A percentile compares a stretch with the other conserved stretches of the same genome.
Conservation (phyloP, 257 asterid genomes). For the Solanum arcanum region DNA sequence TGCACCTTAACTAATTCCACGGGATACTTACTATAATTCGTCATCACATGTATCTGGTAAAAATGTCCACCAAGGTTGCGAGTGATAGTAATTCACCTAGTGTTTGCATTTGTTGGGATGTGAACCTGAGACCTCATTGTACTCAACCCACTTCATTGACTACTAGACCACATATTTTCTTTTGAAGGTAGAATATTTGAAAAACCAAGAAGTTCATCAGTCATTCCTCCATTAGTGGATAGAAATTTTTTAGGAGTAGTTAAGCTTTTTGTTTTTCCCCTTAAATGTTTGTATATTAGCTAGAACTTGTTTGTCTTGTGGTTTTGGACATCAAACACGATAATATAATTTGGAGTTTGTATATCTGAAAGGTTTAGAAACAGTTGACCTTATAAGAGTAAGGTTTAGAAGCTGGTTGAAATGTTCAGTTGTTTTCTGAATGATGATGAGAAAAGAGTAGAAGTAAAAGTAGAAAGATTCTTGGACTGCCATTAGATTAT, state of each 20-base stretch:
- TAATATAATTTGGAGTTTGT: not conserved
- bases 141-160: not conserved
- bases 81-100: not conserved
- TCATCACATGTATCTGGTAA: not conserved
- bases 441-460: not conserved
- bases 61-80: not conserved
- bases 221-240: not conserved
- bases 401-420: not conserved
- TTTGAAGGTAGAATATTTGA: not conserved
- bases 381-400: not conserved
- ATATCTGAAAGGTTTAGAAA: not conserved
- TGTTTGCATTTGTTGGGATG: not conserved
- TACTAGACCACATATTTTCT: not conserved
- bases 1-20: not conserved
- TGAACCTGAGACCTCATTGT: not conserved
- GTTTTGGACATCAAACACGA: not conserved
- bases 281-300: not conserved
- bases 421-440: not conserved
- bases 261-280: not conserved
- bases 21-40: not conserved
- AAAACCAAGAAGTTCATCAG: not conserved
- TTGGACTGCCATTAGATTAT: not conserved
- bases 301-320: not conserved
- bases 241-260: not conserved
- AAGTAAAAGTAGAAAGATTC: not conserved